Base-by-base conservation (phyloP, 192 early-diverging fungal genomes). In the Rhizoclosmatium sp. region DNA sequence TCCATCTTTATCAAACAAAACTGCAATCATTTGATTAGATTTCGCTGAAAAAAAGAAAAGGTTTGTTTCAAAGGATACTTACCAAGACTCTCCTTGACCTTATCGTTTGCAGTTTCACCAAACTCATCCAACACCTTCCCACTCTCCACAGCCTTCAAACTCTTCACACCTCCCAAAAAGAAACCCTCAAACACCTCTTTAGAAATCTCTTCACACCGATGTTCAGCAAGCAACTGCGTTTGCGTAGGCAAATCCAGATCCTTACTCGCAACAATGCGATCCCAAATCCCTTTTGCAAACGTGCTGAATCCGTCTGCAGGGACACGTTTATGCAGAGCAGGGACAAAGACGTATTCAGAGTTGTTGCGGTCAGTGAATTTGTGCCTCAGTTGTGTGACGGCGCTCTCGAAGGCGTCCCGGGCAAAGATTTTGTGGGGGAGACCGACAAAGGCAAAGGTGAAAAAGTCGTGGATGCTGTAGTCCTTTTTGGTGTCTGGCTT, bases 221-320 rank as follows among this genome's bases (percentile, higher is more conserved):
- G 98, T 87, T 98, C 96, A 42, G 98, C 98, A 64, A 99, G 89
- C 60, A 99, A 83, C 82, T 98, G 94, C 86, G 98, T 97, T 81
- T 99, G 98, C 3, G 97, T 98, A 3, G 98, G 98, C 47, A 99
- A 87, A 87, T 99, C 98, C 71, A 99, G 86, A 75, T 99, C 98
- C 72, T 94, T 93, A 86, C 97, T 98, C 83, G 92, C 90, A 71
- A 94, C 87, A 59, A 99, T 97, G 86, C 96, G 96, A 65, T 96
- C 95, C 98, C 98, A 99, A 58, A 99, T 94, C 47, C 92, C 82
- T 71, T 93, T 88, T 3, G 96, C 96, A 86, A 98, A 99, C 56
- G 93, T 86, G 45, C 94, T 91, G 82, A 99, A 94, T 56, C 98
- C 98, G 58, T 99, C 98, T 2, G 94, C 96, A 19, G 98, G 98